Conservation (phyloP, 768 basidiomycete species). For the Tephrocybe sp. region DNA sequence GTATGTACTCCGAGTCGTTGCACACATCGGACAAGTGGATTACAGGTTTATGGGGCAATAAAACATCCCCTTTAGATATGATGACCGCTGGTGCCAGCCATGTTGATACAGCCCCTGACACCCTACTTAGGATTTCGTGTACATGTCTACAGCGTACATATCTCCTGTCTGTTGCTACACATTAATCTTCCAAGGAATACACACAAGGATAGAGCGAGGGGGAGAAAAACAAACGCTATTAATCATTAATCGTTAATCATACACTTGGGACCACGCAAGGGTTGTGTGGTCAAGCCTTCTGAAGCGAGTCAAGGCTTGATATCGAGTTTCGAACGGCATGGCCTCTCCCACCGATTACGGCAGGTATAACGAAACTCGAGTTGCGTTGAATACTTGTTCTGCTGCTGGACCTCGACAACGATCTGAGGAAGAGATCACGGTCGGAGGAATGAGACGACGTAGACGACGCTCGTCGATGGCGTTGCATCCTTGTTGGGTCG, state of each 20-base stretch:
- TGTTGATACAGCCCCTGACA: too few species aligned
- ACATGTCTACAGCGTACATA: too few species aligned
- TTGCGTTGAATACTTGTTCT: slow-evolving; percentile 33
- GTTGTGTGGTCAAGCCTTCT: slow-evolving; percentile 1
- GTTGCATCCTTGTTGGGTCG: slow-evolving; percentile 76
- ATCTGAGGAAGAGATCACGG: slow-evolving; percentile 34
- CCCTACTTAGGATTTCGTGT: too few species aligned
- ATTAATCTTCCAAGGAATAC: too few species aligned
- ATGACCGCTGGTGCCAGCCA: too few species aligned
- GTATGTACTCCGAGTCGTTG: too few species aligned
- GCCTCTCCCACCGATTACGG: slow-evolving; percentile 23
- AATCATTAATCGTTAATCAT: not conserved
- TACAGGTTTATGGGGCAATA: too few species aligned
- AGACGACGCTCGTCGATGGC: slow-evolving; percentile 76
- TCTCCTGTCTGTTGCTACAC: too few species aligned
- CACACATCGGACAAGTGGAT: too few species aligned
- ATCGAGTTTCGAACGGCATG: slow-evolving; percentile 18
- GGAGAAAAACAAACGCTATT: not conserved
- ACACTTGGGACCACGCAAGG: not conserved
- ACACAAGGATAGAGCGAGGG: not conserved
- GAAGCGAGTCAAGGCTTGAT: slow-evolving; percentile 19
- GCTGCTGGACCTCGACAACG: slow-evolving; percentile 44
- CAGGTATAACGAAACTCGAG: slow-evolving; percentile 30
- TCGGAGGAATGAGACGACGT: slow-evolving; percentile 55
- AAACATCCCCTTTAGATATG: too few species aligned